Evolutionary conservation across 805 yeast species (phyloP), one percentile per base, ranked within the genome.

Genomic region (Tetrapisispora nanseiensis): DNA sequence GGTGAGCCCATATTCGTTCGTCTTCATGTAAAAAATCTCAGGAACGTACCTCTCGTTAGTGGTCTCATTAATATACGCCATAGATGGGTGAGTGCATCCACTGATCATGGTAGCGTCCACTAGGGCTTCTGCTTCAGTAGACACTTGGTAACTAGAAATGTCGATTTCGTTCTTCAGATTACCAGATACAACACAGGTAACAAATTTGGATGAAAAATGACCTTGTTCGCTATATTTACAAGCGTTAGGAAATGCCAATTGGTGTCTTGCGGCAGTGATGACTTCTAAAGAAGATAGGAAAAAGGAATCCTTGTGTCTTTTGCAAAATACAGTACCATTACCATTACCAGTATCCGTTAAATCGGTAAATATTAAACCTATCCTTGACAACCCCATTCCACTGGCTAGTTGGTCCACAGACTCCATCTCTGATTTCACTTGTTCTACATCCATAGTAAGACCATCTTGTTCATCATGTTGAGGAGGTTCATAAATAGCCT

Each of bases 131-230:
- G 95, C 95, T 44, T 79, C 73, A 26, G 78, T 78, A 4, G 94
- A 81, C 0, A 86, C 95, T 62, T 92, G 99, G 62, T 89, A 92
- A 31, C 94, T 76, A 15, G 83, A 70, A 3, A 95, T 83, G 55
- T 90, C 98, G 55, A 92, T 90, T 47, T 90, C 95, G 19, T 94
- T 92, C 38, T 77, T 65, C 12, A 71, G 57, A 49, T 95, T 94
- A n/a, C 99, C 99, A 1, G 94, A 76, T 3, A 92, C 72, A 19
- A 87, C 90, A 65, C 97, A 89, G 1, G 97, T 90, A 16, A 89
- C 90, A 59, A 86, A 92, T 56, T 86, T 86, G 8, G 97, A 87
- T 13, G 95, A 83, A 59, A 75, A 92, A 22, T 56, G 52, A 2
- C 86, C 85, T 9, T 73, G 61, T 23, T 72, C 75, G 22, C 83